A percentile compares a stretch with the other conserved stretches of the same genome.
Evolutionary conservation across 352 stramenopile species (phyloP).

Genomic region (Globisporangium irregulare): DNA sequence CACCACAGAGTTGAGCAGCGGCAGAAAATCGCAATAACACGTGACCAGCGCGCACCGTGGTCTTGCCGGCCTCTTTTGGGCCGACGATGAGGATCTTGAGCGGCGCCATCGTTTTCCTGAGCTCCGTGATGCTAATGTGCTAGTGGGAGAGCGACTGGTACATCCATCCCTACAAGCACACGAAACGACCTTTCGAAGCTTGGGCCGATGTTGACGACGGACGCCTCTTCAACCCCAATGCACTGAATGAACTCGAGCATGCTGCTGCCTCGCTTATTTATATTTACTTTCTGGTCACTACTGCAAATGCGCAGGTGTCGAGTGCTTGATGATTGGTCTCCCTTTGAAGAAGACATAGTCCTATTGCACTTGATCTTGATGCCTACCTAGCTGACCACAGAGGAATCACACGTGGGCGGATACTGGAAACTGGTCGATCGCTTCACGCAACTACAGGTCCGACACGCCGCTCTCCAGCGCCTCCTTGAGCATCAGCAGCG

Average conservation of each 20-base stretch:
- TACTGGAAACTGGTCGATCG: not conserved
- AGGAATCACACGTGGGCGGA: not conserved
- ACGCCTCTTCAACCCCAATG: not conserved
- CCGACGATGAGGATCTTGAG: conserved; percentile 83
- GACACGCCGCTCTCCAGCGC: conserved; percentile 43
- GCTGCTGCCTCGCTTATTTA: not conserved
- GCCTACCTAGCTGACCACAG: not conserved
- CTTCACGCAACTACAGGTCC: conserved; percentile 17
- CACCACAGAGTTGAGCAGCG: not conserved
- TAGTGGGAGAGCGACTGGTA: not conserved
- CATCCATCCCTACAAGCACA: not conserved
- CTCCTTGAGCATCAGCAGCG: conserved; percentile 48
- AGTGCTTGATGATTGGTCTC: not conserved
- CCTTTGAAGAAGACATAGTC: not conserved
- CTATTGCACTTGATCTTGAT: not conserved
- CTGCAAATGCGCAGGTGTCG: not conserved
- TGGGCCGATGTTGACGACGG: not conserved
- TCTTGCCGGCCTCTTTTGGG: conserved; percentile 79
- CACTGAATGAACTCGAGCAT: not conserved
- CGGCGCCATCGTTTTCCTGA: conserved; percentile 31
- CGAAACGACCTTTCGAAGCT: not conserved
- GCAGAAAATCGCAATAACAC: too few species aligned
- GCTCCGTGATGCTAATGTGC: not conserved
- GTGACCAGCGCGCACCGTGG: conserved; percentile 28
- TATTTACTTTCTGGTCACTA: not conserved